Conservation (phyloP, 768 basidiomycete genomes). For the Tricholoma saponaceum region DNA sequence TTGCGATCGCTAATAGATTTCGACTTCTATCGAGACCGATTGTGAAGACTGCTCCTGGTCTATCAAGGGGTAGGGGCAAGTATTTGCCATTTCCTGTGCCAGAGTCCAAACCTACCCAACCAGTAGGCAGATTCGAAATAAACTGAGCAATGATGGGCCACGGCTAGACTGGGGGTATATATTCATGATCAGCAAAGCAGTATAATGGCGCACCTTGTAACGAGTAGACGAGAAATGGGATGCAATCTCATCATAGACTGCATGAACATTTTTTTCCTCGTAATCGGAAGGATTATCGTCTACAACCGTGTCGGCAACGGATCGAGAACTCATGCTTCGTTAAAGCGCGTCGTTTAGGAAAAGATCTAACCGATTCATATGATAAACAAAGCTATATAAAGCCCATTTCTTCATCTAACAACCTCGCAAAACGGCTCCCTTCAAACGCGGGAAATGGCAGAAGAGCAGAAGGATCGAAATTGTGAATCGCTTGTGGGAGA, state of each 20-base stretch:
- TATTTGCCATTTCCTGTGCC: constrained; percentile 99
- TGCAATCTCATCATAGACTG: constrained; percentile 82
- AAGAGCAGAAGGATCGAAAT: constrained; percentile 40
- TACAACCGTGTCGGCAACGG: constrained; percentile 37
- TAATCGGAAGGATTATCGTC: constrained; percentile 52
- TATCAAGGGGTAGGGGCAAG: constrained; percentile 67
- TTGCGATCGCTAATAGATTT: constrained; percentile 75
- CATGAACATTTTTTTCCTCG: constrained; percentile 76
- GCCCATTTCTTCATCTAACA: constrained; percentile 81
- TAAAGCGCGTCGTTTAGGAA: not conserved
- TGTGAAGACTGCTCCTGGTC: constrained; percentile 60
- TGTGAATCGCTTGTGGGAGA: constrained; percentile 50
- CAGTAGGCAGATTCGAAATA: constrained; percentile 62
- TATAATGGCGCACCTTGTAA: constrained; percentile 62
- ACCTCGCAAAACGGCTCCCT: constrained; percentile 55
- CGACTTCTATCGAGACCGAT: constrained; percentile 82
- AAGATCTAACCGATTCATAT: not conserved
- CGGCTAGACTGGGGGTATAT: constrained; percentile 43
- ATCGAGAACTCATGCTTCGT: not conserved
- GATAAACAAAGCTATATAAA: constrained; percentile 29
- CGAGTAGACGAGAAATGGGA: constrained; percentile 85
- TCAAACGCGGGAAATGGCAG: constrained; percentile 68
- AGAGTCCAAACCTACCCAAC: constrained; percentile 88
- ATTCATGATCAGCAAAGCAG: not conserved
- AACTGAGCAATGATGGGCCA: constrained; percentile 87